Base-by-base conservation (phyloP, 768 basidiomycete genomes). In the Leucosporidium yakuticum region DNA sequence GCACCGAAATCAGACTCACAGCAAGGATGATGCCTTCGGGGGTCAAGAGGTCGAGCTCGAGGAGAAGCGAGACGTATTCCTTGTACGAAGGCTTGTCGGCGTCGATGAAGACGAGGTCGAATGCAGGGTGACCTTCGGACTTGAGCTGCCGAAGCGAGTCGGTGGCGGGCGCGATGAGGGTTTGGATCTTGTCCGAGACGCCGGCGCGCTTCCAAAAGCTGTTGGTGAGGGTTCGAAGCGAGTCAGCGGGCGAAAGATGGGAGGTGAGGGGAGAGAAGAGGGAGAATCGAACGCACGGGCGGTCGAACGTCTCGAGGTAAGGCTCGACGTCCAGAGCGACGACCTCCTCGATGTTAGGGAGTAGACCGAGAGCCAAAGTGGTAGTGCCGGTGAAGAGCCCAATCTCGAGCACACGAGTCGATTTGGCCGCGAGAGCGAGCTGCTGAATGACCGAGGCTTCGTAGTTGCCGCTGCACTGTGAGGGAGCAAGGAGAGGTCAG, bases 311-410 rank as follows among this genome's bases (percentile, higher is more conserved):
- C 17, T 54, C 50, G 6, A 69, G 65, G 63, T 59, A 68, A 15
- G 62, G 64, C 62, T 75, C 74, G 62, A 73, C 59, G 49, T 78
- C 78, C 68, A 81, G 79, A 21, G 80, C 78, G 31, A 78, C 77
- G 21, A 81, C 78, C 57, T 79, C 79, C 63, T 80, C 77, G 62
- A 81, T 79, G 69, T 79, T 78, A 0, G 79, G 78, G 48, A 81
- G 76, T 4, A 81, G 74, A 29, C 79, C 80, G 31, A 77, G 75
- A 31, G 80, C 80, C 32, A 68, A 62, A 0, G 68, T 69, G 0
- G 68, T 60, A 0, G 68, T 69, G 4, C 68, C 68, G 29, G 74
- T 73, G 56, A 74, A 74, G 23, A 73, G 63, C 25, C 74, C 74
- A 39, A 73, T 73, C 50, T 73, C 71, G 49, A 74, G 67, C 17